Evolutionary conservation across 225 moss, liverwort and hornwort species (phyloP), one percentile per base, ranked within the genome.

Genomic region (Bryoerythrophyllum caledonicum): DNA sequence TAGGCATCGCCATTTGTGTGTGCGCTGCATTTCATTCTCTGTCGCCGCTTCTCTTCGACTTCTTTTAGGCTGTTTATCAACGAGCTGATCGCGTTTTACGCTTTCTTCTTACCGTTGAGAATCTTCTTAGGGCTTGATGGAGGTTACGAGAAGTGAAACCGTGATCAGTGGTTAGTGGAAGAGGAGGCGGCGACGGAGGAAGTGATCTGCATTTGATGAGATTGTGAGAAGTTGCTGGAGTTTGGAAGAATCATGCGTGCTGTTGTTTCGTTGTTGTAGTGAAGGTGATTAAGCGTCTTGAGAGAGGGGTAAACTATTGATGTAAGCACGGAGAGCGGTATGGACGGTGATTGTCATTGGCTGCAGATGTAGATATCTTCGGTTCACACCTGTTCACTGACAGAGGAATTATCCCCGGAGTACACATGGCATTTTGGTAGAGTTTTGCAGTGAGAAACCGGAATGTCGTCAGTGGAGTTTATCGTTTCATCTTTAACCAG

Each of bases 361-460:
- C 41, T 58, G 58, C 27, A 71, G 25, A 67, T 79, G 28, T 79
- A 79, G 79, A 52, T 73, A 73, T 74, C 79, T 68, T 79, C 38
- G 43, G 23, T 60, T 73, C 38, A 73, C 60, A 74, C 73, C 60
- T 74, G 53, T 79, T 73, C 30, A 51, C 41, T 30, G 8, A 17
- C 44, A 44, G 8, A 68, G 63, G 55, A 55, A 77, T 40, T 77
- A 17, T 19, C 14, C 6, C 27, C 8, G 21, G 23, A 73, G 51
- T 44, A 35, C 2, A 14, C n/a, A 35, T 66, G 48, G 59, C 77
- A 26, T 59, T 44, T 48, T 53, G 35, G 13, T 14, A 23, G 53
- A 72, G 49, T 57, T 57, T 46, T 37, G 35, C 26, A 46, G 48
- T 57, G 41, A 71, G 21, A 57, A 54, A 64, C 32, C 19, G 71